Evolutionary conservation across 164 flowering plant species (phyloP).

Genomic region (Tinospora cordifolia): DNA sequence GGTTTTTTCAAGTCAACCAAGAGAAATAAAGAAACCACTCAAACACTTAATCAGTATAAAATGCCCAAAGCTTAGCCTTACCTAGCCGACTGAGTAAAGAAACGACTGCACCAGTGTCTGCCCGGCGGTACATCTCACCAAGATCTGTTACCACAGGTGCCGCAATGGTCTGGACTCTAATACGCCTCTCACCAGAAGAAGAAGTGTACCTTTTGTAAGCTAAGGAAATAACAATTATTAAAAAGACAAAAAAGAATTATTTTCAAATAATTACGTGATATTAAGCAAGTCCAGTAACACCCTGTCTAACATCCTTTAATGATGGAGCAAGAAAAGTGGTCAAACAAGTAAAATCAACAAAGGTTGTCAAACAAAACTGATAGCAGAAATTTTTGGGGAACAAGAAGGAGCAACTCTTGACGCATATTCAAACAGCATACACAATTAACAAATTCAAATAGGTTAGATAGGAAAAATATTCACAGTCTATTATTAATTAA

Average conservation of each 20-base stretch:
- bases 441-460: too few relatives aligned
- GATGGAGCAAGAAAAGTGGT: neutral
- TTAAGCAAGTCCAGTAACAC: neutral
- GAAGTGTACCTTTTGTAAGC: conserved; percentile 76
- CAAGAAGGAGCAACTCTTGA: too few relatives aligned
- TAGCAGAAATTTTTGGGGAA: too few relatives aligned
- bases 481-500: too few relatives aligned
- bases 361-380: neutral
- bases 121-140: conserved; percentile 92
- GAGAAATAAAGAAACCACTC: neutral
- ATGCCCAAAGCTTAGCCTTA: conserved; percentile 19
- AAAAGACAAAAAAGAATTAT: neutral
- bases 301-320: neutral
- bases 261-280: too few relatives aligned
- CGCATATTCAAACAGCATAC: neutral
- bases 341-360: neutral
- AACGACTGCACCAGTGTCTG: conserved; percentile 82
- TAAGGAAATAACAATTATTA: conserved; percentile 30
- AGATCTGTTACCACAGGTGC: conserved; percentile 88
- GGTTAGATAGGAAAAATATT: too few relatives aligned
- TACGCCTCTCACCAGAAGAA: conserved; percentile 97
- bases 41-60: neutral
- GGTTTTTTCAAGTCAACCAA: neutral
- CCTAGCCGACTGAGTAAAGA: conserved; percentile 73
- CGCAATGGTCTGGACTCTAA: conserved; percentile 95